Evolutionary conservation across 1,139 yeast species (phyloP), one percentile per base, ranked within the genome.

Genomic region (Magnusiomyces sp.): DNA sequence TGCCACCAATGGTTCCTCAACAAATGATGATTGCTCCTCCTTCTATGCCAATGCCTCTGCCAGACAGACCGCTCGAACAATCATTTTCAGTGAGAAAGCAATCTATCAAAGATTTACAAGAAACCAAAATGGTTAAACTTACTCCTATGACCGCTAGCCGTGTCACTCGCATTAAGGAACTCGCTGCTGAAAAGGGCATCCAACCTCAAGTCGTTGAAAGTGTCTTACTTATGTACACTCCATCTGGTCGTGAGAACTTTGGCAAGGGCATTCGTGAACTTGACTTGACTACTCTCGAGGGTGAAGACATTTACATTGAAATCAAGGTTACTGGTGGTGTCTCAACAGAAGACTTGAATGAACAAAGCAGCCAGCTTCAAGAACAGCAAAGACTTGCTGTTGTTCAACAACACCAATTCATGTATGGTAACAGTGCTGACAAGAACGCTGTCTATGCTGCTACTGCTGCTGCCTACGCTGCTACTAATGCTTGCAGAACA

Each of bases 111-210:
- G 49, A 45, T 19, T 38, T 47, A 29, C 42, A 46, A 13, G 45
- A 50, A 20, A 40, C 50, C n/a, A 40, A 56, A 23, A 34, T 48
- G 64, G 66, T 64, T 50, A 60, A 61, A 51, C 59, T 64, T 29
- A 56, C 66, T 17, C 51, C 55, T 20, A 62, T 64, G 66, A 60
- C 62, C 6, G 56, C 57, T 4, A 55, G 54, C 29, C 54, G 68
- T 33, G 56, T 60, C 38, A 58, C 50, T 20, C 53, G 56, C 40
- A 64, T 64, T 48, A 59, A 60, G 43, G 49, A 51, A 31, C 56
- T 64, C 46, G 68, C 68, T 2, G 48, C 43, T 3, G 60, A 54
- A 31, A 63, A 65, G 57, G 64, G 62, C 16, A 62, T 64, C 48
- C 64, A 61, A 34, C 52, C 57, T 36, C 61, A 59, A 14, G 62